These are phyloP conservation scores for Penicillium cosmopolitanum DNA, from an alignment of 495 filamentous ascomycete species.

Conservation along the genomic window DNA sequence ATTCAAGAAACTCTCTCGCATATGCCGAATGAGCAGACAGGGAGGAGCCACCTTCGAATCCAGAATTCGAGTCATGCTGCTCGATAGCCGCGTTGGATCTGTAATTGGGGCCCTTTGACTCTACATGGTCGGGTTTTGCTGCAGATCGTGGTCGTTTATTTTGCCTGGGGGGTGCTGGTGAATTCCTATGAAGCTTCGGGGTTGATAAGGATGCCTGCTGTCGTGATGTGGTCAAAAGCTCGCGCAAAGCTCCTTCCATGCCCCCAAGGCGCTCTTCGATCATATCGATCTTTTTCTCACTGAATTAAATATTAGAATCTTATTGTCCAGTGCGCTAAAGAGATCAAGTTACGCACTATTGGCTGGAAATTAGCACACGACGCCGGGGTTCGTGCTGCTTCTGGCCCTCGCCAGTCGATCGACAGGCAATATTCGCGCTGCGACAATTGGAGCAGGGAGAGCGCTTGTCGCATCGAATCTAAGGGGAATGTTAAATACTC, in stretches of 20 bases:
- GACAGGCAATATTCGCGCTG: slow-evolving; percentile 47
- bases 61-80: slow-evolving; percentile 44
- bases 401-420: slow-evolving; percentile 63
- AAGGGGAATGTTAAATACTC: slow-evolving; percentile 5
- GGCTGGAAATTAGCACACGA: slow-evolving; percentile 67
- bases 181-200: slow-evolving; percentile 18
- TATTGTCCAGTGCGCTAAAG: neutral
- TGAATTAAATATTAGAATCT: slow-evolving; percentile 25
- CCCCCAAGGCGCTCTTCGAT: slow-evolving; percentile 64
- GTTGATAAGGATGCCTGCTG: slow-evolving; percentile 4
- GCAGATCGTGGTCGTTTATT: slow-evolving; percentile 6
- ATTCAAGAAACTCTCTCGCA: slow-evolving; percentile 64
- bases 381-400: slow-evolving; percentile 61
- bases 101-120: slow-evolving; percentile 26
- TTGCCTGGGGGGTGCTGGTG: slow-evolving; percentile 22
- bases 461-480: slow-evolving; percentile 51
- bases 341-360: slow-evolving; percentile 57
- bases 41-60: slow-evolving; percentile 64
- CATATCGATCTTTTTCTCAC: slow-evolving; percentile 69
- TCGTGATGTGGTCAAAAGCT: slow-evolving; percentile 28
- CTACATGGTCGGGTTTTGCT: slow-evolving; percentile 16
- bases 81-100: slow-evolving; percentile 34
- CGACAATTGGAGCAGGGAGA: slow-evolving; percentile 53
- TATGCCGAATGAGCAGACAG: slow-evolving; percentile 65
- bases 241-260: slow-evolving; percentile 58